phyloP scores from a whole-genome alignment of 352 stramenopile genomes.

The Phytopythium aichiense region DNA sequence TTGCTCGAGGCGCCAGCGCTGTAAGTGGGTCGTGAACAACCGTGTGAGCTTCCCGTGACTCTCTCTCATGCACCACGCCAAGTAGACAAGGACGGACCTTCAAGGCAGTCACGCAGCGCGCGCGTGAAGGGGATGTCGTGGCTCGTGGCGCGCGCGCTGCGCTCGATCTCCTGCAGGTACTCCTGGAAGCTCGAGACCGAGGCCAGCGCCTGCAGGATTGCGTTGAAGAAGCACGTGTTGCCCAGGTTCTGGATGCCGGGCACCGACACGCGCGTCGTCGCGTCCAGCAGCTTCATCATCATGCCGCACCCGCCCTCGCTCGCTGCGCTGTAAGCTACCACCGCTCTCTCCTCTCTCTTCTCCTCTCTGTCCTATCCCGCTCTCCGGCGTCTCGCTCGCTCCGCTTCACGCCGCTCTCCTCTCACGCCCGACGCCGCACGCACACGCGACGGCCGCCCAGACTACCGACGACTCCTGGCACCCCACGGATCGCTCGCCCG shows the following conservation, averaged over 20 bases:
- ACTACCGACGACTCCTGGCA: not conserved
- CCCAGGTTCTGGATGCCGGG: conserved; percentile 86
- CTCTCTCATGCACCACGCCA: too few species aligned
- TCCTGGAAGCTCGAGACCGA: conserved; percentile 62
- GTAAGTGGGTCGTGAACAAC: not conserved
- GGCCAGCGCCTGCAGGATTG: conserved; percentile 81
- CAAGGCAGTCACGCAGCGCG: conserved; percentile 60
- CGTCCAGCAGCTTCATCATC: conserved; percentile 12
- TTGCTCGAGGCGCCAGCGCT: conserved; percentile 30
- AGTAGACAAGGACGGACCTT: conserved; percentile 26
- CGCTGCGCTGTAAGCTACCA: not conserved
- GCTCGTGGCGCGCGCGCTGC: conserved; percentile 27
- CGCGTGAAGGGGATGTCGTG: conserved; percentile 50
- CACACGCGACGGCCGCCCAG: not conserved
- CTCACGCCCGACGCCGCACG: not conserved
- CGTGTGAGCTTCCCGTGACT: not conserved
- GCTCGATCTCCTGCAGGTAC: conserved; percentile 64
- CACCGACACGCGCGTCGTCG: conserved; percentile 19
- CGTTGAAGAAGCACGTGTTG: conserved; percentile 91
- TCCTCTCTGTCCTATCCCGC: not conserved
- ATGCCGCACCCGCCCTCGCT: not conserved
- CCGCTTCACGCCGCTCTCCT: not conserved
- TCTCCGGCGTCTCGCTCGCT: not conserved
- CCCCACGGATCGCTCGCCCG: not conserved
- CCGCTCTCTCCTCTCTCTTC: not conserved